phyloP scores from a whole-genome alignment of 805 yeast species.

The Lachancea lanzarotensis region DNA sequence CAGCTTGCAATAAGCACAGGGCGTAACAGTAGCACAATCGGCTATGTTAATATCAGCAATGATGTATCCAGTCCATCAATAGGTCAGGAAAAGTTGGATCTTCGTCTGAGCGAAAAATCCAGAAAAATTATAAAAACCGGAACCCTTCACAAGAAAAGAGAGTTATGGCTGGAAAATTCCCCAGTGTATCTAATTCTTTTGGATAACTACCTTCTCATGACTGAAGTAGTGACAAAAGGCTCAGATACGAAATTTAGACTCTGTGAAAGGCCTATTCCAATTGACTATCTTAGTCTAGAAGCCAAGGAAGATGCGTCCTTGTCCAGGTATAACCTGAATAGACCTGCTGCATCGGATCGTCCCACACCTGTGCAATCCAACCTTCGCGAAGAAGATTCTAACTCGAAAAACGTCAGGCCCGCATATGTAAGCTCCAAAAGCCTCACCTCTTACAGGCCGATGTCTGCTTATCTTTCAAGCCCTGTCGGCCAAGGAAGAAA shows the following conservation, averaged over 20 bases:
- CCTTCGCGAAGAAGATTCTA: background rate
- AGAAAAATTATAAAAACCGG: slow-evolving; percentile 57
- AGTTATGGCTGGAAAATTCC: slow-evolving; percentile 52
- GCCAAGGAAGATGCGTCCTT: slow-evolving; percentile 29
- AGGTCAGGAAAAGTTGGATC: slow-evolving; percentile 30
- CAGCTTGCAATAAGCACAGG: slow-evolving; percentile 24
- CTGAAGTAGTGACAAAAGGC: slow-evolving; percentile 46
- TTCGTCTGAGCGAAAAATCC: slow-evolving; percentile 46
- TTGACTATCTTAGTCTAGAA: slow-evolving; percentile 51
- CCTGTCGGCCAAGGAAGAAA: slow-evolving; percentile 1
- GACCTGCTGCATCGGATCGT: background rate
- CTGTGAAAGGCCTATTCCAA: slow-evolving; percentile 53
- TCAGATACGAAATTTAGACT: slow-evolving; percentile 35
- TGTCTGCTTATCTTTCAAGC: background rate
- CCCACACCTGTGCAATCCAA: background rate
- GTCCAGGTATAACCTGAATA: background rate
- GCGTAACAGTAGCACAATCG: slow-evolving; percentile 21
- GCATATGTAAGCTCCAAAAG: slow-evolving; percentile 19
- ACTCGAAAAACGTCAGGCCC: slow-evolving; percentile 23
- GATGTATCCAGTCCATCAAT: background rate
- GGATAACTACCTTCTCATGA: slow-evolving; percentile 64
- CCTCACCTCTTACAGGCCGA: slow-evolving; percentile 10
- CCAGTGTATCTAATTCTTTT: slow-evolving; percentile 49
- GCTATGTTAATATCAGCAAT: slow-evolving; percentile 20
- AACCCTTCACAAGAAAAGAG: slow-evolving; percentile 53